Evolutionary conservation across 148 eudicot genomes (phyloP), one percentile per base, ranked within the genome.

Genomic region (Cornus suecica): DNA sequence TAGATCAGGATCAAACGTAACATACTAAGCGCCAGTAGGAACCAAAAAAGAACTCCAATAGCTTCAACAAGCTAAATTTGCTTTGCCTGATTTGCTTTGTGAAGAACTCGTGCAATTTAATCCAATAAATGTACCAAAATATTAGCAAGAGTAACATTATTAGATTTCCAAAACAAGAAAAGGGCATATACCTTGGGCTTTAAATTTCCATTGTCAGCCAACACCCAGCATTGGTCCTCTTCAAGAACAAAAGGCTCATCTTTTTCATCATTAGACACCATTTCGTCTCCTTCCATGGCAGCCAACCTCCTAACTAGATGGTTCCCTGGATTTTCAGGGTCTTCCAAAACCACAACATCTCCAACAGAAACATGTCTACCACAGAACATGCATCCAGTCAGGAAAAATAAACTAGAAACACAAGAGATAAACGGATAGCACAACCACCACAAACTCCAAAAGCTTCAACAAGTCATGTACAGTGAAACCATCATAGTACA

Each of bases 241-340:
- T 89, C 88, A 68, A 91, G 90, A 66, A 91, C 74, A 64, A 91
- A 91, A 70, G 97, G 93, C 68, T 91, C 90, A 60, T 91, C 97
- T 65, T 89, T 88, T 76, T 88, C 97, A 78, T 89, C 93, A 68
- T 78, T 88, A 2, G 97, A 89, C 37, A 79, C 93, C 97, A 91
- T 91, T 86, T 89, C 97, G 70, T 83, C 86, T 22, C 97, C 97
- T 80, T 91, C 89, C 28, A 79, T 61, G 7, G 97, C 97, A 77
- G 93, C 91, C 73, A 91, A 73, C 80, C 97, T 91, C 74, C 97
- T 78, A 65, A 91, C 93, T 29, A 91, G 76, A 78, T 73, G 83
- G 45, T 88, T 78, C 10, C 84, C 77, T 27, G 86, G 76, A 54
- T 81, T 79, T 30, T 76, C 85, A 75, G 93, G 97, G 86, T 89